Percentiles rank a stretch among this genome's conserved stretches.
Conservation (phyloP, 495 filamentous ascomycete species). For the Penicillium pancosmium region DNA sequence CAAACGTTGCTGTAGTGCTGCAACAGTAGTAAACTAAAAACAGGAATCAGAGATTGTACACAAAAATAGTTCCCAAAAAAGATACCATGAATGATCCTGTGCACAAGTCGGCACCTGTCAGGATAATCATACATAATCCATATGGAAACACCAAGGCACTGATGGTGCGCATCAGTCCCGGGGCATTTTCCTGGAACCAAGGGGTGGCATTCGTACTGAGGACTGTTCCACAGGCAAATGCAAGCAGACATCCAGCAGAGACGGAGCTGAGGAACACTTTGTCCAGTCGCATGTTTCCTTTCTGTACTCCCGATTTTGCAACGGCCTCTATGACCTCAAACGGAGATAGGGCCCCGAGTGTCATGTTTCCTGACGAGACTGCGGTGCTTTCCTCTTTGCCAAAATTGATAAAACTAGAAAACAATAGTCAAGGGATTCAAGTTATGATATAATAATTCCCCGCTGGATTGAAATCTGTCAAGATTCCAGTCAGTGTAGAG, state of each 20-base stretch:
- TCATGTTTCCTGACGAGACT: conserved; percentile 10
- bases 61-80: neutral
- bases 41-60: neutral
- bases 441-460: neutral
- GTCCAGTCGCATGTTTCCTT: conserved; percentile 55
- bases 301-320: conserved; percentile 47
- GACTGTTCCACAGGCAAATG: conserved; percentile 54
- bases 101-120: conserved; percentile 62
- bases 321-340: conserved; percentile 50
- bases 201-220: conserved; percentile 57
- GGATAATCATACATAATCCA: conserved; percentile 60
- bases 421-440: neutral
- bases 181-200: conserved; percentile 64
- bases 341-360: conserved; percentile 46
- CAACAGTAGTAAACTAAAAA: conserved; percentile 55
- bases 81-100: conserved; percentile 61
- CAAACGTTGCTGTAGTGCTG: conserved; percentile 54
- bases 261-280: conserved; percentile 59
- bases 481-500: too few species aligned
- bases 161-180: conserved; percentile 59
- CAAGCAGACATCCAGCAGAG: conserved; percentile 54
- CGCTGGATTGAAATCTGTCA: too few species aligned
- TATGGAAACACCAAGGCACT: conserved; percentile 60
- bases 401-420: neutral
- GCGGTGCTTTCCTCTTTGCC: neutral